Conservation (phyloP, 306 rosid species). For the Cucurbita argyrosperma region DNA sequence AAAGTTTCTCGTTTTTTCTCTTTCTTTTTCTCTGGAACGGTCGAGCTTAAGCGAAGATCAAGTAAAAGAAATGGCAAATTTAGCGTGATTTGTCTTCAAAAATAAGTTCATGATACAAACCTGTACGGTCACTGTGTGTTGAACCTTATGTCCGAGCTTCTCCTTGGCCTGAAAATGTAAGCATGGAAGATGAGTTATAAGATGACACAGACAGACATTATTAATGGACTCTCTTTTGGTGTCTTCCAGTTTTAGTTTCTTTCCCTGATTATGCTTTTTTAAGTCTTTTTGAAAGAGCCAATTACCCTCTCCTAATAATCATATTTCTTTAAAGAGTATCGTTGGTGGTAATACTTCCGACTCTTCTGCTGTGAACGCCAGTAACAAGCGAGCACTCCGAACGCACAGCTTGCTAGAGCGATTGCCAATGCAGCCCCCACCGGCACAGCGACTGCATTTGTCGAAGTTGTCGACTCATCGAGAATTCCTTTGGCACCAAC, state of each 20-base stretch:
- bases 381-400: slow-evolving; percentile 94
- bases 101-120: background rate
- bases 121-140: background rate
- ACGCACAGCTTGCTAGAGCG: slow-evolving; percentile 94
- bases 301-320: slow-evolving; percentile 89
- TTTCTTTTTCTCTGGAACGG: background rate
- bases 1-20: background rate
- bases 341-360: slow-evolving; percentile 96
- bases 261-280: slow-evolving; percentile 15
- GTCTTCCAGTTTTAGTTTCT: slow-evolving; percentile 1
- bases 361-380: slow-evolving; percentile 99
- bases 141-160: slow-evolving; percentile 53
- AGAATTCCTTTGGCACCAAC: slow-evolving; percentile 14
- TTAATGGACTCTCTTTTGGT: background rate
- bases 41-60: background rate
- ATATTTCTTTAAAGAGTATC: slow-evolving; percentile 85
- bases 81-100: background rate
- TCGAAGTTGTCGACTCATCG: slow-evolving; percentile 47
- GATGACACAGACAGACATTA: background rate
- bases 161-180: slow-evolving; percentile 75
- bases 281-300: slow-evolving; percentile 38
- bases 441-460: slow-evolving; percentile 71
- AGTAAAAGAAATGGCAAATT: background rate
- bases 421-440: slow-evolving; percentile 92
- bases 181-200: slow-evolving; percentile 22